Conservation (phyloP, 441 rosid species). For the Erodium moschatum region DNA sequence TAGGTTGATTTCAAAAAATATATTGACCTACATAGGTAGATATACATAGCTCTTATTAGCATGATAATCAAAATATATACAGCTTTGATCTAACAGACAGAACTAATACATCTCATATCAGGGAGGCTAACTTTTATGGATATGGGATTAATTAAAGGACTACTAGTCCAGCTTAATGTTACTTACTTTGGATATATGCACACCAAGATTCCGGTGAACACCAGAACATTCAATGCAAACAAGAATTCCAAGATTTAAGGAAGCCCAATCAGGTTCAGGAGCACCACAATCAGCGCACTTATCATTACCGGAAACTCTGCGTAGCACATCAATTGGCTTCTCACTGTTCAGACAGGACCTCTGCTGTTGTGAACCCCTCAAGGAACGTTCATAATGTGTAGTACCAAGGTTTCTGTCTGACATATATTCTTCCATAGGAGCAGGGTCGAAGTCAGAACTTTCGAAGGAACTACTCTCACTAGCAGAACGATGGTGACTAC, state of each 20-base stretch:
- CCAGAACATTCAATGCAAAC: constrained; percentile 99
- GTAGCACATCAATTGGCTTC: constrained; percentile 86
- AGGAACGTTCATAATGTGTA: constrained; percentile 55
- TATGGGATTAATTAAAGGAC: background rate
- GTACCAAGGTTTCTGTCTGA: constrained; percentile 58
- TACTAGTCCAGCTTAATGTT: background rate
- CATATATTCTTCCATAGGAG: constrained; percentile 60
- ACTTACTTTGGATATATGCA: constrained; percentile 89
- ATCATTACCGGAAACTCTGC: constrained; percentile 84
- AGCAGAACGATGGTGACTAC: constrained; percentile 93
- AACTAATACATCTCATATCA: background rate
- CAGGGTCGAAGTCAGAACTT: constrained; percentile 89
- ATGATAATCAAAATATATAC: no score
- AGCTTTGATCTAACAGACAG: background rate
- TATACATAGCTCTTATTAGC: no score
- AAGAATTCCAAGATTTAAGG: constrained; percentile 91
- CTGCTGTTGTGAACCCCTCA: constrained; percentile 63
- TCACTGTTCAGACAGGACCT: constrained; percentile 55
- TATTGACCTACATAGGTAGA: no score
- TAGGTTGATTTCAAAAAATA: no score
- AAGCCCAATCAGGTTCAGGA: constrained; percentile 99
- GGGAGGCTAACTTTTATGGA: background rate
- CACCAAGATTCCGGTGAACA: constrained; percentile 98
- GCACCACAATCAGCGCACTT: constrained; percentile 99
- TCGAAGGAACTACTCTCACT: constrained; percentile 99